These are phyloP conservation scores for Phaffomyces thermotolerans DNA, from an alignment of 805 yeast genomes.

Conservation along the genomic window DNA sequence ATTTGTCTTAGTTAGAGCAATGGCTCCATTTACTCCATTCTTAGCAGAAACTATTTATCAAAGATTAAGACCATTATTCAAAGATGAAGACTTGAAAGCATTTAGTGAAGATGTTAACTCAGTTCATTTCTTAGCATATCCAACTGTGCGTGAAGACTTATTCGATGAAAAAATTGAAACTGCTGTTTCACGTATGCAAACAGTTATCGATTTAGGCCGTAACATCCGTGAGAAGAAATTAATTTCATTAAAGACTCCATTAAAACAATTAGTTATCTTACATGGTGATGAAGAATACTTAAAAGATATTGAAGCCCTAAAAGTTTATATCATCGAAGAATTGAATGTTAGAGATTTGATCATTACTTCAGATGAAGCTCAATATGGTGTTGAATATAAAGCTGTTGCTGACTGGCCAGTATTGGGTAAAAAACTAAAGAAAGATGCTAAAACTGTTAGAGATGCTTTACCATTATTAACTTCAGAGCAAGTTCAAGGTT, in stretches of 20 bases:
- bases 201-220: slow-evolving; percentile 93
- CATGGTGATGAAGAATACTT: slow-evolving; percentile 73
- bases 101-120: slow-evolving; percentile 62
- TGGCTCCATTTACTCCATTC: slow-evolving; percentile 99
- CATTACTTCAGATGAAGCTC: slow-evolving; percentile 84
- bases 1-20: slow-evolving; percentile 82
- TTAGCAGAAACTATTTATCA: slow-evolving; percentile 85
- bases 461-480: slow-evolving; percentile 81
- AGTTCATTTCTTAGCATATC: slow-evolving; percentile 91
- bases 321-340: slow-evolving; percentile 80
- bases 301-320: slow-evolving; percentile 68
- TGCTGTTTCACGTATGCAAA: slow-evolving; percentile 93
- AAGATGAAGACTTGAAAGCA: slow-evolving; percentile 46
- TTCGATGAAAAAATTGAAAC: slow-evolving; percentile 78
- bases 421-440: slow-evolving; percentile 92
- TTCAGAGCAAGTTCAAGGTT: slow-evolving; percentile 75
- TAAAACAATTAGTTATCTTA: slow-evolving; percentile 77
- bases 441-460: slow-evolving; percentile 89
- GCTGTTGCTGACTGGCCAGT: slow-evolving; percentile 99
- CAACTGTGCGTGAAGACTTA: slow-evolving; percentile 71
- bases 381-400: slow-evolving; percentile 85
- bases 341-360: slow-evolving; percentile 84
- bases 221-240: slow-evolving; percentile 93
- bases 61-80: slow-evolving; percentile 56
- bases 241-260: slow-evolving; percentile 91